Conservation (phyloP, 257 asterid species). For the Mentha longifolia region DNA sequence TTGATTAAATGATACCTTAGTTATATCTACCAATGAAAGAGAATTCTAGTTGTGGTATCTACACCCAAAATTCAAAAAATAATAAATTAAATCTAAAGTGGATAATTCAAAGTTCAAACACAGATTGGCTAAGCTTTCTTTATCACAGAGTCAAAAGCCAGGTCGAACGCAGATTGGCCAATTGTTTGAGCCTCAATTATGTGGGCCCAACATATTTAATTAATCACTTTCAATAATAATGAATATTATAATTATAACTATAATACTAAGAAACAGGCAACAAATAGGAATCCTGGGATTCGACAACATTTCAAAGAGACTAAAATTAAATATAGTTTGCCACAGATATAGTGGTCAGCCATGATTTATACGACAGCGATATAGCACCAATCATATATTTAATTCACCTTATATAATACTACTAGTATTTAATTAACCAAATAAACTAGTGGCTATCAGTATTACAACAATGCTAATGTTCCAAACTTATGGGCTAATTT, state of each 20-base stretch:
- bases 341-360: conserved; percentile 15
- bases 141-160: conserved; percentile 20
- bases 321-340: neutral
- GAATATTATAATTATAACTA: too few species aligned
- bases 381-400: too few species aligned
- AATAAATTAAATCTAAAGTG: neutral
- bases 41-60: neutral
- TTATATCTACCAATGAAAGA: too few species aligned
- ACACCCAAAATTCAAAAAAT: neutral
- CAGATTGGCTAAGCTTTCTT: conserved; percentile 29
- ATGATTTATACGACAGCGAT: conserved; percentile 14
- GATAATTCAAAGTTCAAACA: neutral
- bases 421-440: too few species aligned
- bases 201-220: too few species aligned
- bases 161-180: conserved; percentile 18
- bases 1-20: too few species aligned
- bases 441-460: too few species aligned
- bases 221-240: too few species aligned
- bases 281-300: conserved; percentile 4
- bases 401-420: too few species aligned
- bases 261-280: neutral
- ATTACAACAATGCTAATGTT: too few species aligned
- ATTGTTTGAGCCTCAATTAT: neutral
- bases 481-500: too few species aligned
- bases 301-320: conserved; percentile 2